Base-by-base conservation (phyloP, 176 grass and related monocot species). In the Oryza officinalis region DNA sequence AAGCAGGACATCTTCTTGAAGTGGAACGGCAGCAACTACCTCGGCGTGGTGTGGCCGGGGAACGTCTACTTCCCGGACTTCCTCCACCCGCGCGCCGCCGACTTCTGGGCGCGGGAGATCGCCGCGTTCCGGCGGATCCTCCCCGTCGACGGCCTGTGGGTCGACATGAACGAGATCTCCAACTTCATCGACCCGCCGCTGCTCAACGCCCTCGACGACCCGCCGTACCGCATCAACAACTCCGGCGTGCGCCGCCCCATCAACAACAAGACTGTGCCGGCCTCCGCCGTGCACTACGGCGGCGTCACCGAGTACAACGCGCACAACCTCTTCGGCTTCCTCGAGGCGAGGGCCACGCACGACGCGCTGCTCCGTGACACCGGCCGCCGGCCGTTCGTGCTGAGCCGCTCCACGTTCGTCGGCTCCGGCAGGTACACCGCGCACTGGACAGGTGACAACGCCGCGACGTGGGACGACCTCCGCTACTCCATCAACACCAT, bases 161-260 rank as follows among this genome's bases (percentile, higher is more conserved):
- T 91, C 61, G 96, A 98, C 89, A 98, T 98, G 96, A 98, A 98
- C 35, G 96, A 95, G 84, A 37, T 91, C 43, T 88, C 96, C 69
- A 98, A 98, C 78, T 98, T 98, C 83, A 1, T 85, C 43, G 66
- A 81, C 65, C 84, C 82, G 31, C 10, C 47, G 28, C 80, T 79
- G 11, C 59, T 95, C 28, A 87, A 90, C 68, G 20, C 82, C 1
- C 89, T 95, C 6, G 96, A 98, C 71, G 78, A 92, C 20, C 93
- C 96, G 1, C 96, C 96, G 0, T 98, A 98, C 80, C 40, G 9
- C 66, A 98, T 98, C 81, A 93, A 98, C 87, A 98, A 93, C 64
- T 76, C 85, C 20, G 93, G 93, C 38, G 37, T 27, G 15, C 84
- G 37, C 14, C 88, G 85, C 30, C 93, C 85, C 18, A 81, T 98